Evolutionary conservation across 495 filamentous ascomycete genomes (phyloP).

Genomic region (Clohesyomyces aquaticus): DNA sequence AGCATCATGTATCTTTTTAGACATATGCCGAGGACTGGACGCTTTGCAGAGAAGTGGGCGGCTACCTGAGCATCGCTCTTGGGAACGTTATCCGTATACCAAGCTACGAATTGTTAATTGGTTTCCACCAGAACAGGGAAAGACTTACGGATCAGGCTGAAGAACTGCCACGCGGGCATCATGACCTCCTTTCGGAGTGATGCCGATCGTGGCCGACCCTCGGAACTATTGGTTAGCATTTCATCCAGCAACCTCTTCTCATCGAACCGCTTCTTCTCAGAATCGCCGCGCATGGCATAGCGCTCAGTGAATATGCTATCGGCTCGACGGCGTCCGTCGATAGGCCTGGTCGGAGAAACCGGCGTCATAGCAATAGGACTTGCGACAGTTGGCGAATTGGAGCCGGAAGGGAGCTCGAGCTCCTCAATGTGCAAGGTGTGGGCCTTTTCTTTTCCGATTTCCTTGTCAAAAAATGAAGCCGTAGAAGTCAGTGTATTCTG

Average conservation of each 20-base stretch:
- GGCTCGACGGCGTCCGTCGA: conserved; percentile 50
- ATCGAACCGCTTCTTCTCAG: conserved; percentile 41
- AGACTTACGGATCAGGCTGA: conserved; percentile 77
- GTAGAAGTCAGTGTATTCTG: conserved; percentile 62
- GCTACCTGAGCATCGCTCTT: conserved; percentile 70
- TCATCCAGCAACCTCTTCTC: conserved; percentile 43
- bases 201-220: conserved; percentile 48
- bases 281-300: conserved; percentile 50
- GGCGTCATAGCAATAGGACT: conserved; percentile 46
- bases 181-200: conserved; percentile 78
- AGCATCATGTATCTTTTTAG: conserved; percentile 86
- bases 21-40: conserved; percentile 88
- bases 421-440: conserved; percentile 61
- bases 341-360: conserved; percentile 34
- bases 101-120: conserved; percentile 58
- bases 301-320: conserved; percentile 67
- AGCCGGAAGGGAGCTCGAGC: conserved; percentile 53
- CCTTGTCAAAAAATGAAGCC: conserved; percentile 53
- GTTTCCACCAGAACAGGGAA: background rate
- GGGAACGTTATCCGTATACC: conserved; percentile 72
- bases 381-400: conserved; percentile 49
- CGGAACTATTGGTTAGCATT: conserved; percentile 29
- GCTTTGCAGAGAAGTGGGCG: conserved; percentile 69
- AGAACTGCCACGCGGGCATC: conserved; percentile 98
- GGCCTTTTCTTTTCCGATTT: conserved; percentile 56